A percentile compares a stretch with the other conserved stretches of the same genome.
These are phyloP conservation scores for Aureobasidium lini DNA, from an alignment of 2,329 filamentous ascomycete genomes.

Conservation along the genomic window DNA sequence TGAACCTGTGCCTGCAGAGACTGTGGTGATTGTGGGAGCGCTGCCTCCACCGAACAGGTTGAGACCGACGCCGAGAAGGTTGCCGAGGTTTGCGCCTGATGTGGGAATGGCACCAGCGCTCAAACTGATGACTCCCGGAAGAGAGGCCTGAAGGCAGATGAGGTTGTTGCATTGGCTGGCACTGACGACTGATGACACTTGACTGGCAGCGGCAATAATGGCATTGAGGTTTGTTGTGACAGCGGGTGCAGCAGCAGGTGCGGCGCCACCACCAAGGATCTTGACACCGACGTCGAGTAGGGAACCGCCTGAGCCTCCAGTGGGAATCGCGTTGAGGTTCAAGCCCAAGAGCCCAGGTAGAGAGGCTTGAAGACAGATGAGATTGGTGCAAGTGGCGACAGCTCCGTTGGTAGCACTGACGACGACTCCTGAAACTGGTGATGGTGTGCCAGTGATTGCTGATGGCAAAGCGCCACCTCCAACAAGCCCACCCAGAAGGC, in stretches of 20 bases:
- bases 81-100: constrained; percentile 10
- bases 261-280: constrained; percentile 9
- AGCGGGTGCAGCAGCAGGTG: constrained; percentile 2
- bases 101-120: constrained; percentile 7
- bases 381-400: constrained; percentile 9
- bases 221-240: constrained; percentile 3
- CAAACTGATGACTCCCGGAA: constrained; percentile 10
- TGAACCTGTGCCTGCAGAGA: constrained; percentile 7
- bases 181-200: constrained; percentile 1
- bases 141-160: constrained; percentile 8
- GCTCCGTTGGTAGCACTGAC: constrained; percentile 8
- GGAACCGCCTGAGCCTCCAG: not conserved
- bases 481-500: not conserved
- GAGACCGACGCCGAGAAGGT: constrained; percentile 12
- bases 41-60: constrained; percentile 2
- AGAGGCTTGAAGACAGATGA: constrained; percentile 8
- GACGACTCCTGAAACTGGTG: constrained; percentile 5
- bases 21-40: constrained; percentile 2
- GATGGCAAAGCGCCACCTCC: constrained; percentile 10
- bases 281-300: constrained; percentile 5
- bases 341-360: constrained; percentile 5
- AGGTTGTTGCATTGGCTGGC: constrained; percentile 2
- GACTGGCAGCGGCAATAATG: constrained; percentile 5
- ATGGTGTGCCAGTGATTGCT: not conserved
- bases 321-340: not conserved